Evolutionary conservation across 352 stramenopile genomes (phyloP).

Genomic region (Globisporangium alternatum): DNA sequence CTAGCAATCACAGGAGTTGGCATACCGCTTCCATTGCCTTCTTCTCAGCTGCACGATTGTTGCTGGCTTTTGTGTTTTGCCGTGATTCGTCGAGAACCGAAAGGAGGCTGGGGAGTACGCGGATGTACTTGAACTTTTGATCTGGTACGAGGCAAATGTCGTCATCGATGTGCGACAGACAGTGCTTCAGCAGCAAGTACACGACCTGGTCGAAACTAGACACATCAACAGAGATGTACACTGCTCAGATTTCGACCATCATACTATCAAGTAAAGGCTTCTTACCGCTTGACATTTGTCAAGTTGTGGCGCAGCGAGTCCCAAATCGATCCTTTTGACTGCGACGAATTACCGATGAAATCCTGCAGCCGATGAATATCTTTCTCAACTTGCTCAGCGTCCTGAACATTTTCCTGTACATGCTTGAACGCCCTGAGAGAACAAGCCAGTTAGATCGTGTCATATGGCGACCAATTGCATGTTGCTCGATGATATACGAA

Average conservation of each 20-base stretch:
- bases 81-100: conserved; percentile 39
- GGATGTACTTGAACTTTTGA: conserved; percentile 52
- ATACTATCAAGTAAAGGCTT: background rate
- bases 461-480: background rate
- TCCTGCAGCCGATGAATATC: conserved; percentile 62
- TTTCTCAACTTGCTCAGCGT: conserved; percentile 41
- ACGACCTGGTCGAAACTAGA: conserved; percentile 61
- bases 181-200: conserved; percentile 54
- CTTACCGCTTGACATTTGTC: conserved; percentile 63
- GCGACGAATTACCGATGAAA: conserved; percentile 50
- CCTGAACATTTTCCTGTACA: conserved; percentile 34
- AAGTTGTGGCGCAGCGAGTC: conserved; percentile 59
- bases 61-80: conserved; percentile 20
- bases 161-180: conserved; percentile 39
- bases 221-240: conserved; percentile 4
- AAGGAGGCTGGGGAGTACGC: conserved; percentile 43
- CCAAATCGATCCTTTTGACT: conserved; percentile 60
- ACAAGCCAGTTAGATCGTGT: conserved; percentile 1
- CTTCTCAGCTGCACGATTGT: conserved; percentile 36
- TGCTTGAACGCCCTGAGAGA: conserved; percentile 43
- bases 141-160: conserved; percentile 30
- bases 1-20: background rate
- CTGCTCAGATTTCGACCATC: background rate
- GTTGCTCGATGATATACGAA: conserved; percentile 14
- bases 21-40: conserved; percentile 57